Evolutionary conservation across 371 early-diverging fungal genomes (phyloP).

Genomic region (Thermomucor indicae-seudaticae): DNA sequence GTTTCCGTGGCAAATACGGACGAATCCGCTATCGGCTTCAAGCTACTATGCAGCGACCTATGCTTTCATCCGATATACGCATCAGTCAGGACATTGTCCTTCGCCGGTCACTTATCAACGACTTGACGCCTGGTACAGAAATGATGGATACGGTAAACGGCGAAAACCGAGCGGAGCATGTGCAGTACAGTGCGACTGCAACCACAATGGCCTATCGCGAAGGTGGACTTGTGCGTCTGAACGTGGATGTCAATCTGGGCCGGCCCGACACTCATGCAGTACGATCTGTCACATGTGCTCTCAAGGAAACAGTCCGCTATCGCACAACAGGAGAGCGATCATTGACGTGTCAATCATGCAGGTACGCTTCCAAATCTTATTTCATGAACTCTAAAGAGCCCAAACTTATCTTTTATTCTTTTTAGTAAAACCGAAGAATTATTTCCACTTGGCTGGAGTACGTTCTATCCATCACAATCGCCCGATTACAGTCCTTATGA

Average conservation of each 20-base stretch:
- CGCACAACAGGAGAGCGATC: slow-evolving; percentile 28
- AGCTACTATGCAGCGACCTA: slow-evolving; percentile 31
- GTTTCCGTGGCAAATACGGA: slow-evolving; percentile 41
- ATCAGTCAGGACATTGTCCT: slow-evolving; percentile 26
- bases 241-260: slow-evolving; percentile 26
- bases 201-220: slow-evolving; percentile 42
- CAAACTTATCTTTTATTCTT: not conserved
- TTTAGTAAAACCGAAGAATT: slow-evolving; percentile 15
- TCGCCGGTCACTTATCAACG: slow-evolving; percentile 36
- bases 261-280: slow-evolving; percentile 28
- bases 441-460: slow-evolving; percentile 25
- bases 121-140: slow-evolving; percentile 13
- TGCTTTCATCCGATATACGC: slow-evolving; percentile 34
- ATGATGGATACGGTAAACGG: slow-evolving; percentile 27
- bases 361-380: not conserved
- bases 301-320: slow-evolving; percentile 40
- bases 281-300: slow-evolving; percentile 38
- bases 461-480: slow-evolving; percentile 17
- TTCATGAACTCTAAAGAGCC: not conserved
- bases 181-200: slow-evolving; percentile 34
- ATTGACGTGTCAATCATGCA: slow-evolving; percentile 3
- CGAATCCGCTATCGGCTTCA: slow-evolving; percentile 37
- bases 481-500: slow-evolving; percentile 12
- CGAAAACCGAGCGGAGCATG: slow-evolving; percentile 19
- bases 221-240: slow-evolving; percentile 40